Base-by-base conservation (phyloP, 495 filamentous ascomycete species). In the Trichocladium antarcticum region DNA sequence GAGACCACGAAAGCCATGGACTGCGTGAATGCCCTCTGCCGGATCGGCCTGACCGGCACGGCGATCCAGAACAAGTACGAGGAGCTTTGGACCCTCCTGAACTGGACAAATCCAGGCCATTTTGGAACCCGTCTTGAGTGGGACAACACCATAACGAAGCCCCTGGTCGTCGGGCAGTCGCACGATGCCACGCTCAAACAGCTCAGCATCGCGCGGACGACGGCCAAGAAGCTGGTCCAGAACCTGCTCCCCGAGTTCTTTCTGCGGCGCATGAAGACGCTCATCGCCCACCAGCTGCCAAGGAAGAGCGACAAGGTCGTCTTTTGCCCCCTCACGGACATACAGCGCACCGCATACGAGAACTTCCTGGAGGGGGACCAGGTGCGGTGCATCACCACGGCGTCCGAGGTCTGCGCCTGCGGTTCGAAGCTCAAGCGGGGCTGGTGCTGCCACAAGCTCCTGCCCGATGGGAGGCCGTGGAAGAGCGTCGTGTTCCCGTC, bases 41-140 rank as follows among this genome's bases (percentile, higher is more conserved):
- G 92, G 19, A 92, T 98, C 48, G 92, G 92, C 0, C 69, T 98
- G 20, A 97, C 93, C 0, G 92, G 92, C 6, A 98, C 92, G 5
- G 93, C 93, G 8, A 96, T 98, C 15, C 92, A 98, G 51, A 98
- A 98, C 62, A 90, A 88, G 55, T 98, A 98, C 61, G 87, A 95
- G 58, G 93, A 98, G 64, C 76, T 98, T 1, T 98, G 92, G 92
- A 92, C 88, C 3, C 72, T 98, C 3, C 69, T 98, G 11, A 96
- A 97, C 66, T 98, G 92, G 92, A 88, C 89, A 1, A 94, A 95
- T 57, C 92, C 92, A 1, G 93, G 92, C 0, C 70, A 75, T 31
- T 82, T 96, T 51, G 92, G 92, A 2, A 83, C 87, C 0, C 67
- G 85, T 9, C 71, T 73, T 14, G 79, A 81, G 16, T 98, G 92